These are phyloP conservation scores for Peltaster fructicola DNA, from an alignment of 2,329 filamentous ascomycete genomes.

Conservation along the genomic window DNA sequence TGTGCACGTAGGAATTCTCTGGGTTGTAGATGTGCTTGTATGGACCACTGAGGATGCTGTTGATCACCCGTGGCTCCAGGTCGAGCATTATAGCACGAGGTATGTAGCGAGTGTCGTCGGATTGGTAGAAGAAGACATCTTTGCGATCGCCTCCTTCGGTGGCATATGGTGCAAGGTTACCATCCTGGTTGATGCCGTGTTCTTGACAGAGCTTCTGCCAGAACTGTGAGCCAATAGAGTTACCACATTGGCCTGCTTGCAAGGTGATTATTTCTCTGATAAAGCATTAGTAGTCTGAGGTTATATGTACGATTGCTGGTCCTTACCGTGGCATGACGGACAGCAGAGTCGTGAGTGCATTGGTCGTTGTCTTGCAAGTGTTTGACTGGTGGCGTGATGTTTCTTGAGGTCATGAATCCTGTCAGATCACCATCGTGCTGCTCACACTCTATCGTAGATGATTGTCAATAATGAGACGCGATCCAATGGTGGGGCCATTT, in stretches of 20 bases:
- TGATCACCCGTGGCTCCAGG: slow-evolving; percentile 82
- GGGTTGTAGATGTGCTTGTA: slow-evolving; percentile 99
- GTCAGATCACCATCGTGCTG: too few relatives aligned
- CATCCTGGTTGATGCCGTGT: slow-evolving; percentile 93
- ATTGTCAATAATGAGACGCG: too few relatives aligned
- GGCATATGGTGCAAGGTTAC: slow-evolving; percentile 93
- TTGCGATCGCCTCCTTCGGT: slow-evolving; percentile 95
- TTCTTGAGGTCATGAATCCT: too few relatives aligned
- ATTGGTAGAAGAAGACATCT: slow-evolving; percentile 98
- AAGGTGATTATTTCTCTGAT: slow-evolving; percentile 95
- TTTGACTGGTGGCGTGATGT: too few relatives aligned
- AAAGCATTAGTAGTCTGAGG: slow-evolving; percentile 4
- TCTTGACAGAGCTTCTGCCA: slow-evolving; percentile 98
- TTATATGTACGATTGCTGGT: neutral
- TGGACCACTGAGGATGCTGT: slow-evolving; percentile 77
- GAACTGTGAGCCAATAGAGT: slow-evolving; percentile 89
- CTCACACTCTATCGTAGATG: too few relatives aligned
- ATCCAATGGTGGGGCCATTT: too few relatives aligned
- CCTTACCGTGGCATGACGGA: slow-evolving; percentile 7
- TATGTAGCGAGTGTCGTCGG: slow-evolving; percentile 96
- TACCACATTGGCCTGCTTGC: slow-evolving; percentile 97
- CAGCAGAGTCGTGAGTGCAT: too few relatives aligned
- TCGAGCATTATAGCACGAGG: slow-evolving; percentile 90
- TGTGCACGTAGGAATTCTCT: slow-evolving; percentile 95
- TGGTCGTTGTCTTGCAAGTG: too few relatives aligned